Conservation (phyloP, 1,139 yeast species). For the Magnusiomyces starmeri region DNA sequence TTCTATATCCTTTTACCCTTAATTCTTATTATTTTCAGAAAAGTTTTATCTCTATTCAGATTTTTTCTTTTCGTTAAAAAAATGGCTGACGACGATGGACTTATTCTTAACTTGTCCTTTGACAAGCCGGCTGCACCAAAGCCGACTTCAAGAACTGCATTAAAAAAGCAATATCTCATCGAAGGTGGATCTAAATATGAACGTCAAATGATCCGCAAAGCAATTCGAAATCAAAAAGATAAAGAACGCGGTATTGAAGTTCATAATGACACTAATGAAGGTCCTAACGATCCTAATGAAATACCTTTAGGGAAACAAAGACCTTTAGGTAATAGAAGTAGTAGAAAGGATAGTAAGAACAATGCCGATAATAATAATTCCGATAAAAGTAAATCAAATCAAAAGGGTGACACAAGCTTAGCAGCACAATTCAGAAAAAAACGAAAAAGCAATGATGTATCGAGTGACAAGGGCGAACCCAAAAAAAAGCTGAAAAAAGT, state of each 20-base stretch:
- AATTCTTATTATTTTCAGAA: too few species aligned
- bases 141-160: not conserved
- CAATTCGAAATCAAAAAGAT: slow-evolving; percentile 13
- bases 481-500: slow-evolving; percentile 15
- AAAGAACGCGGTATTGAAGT: slow-evolving; percentile 13
- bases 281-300: slow-evolving; percentile 1
- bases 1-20: not conserved
- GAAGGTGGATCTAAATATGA: slow-evolving; percentile 16
- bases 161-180: slow-evolving; percentile 12
- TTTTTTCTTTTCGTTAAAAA: too few species aligned
- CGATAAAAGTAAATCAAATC: not conserved
- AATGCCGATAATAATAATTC: slow-evolving; percentile 11
- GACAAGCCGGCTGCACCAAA: slow-evolving; percentile 12
- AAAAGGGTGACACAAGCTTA: slow-evolving; percentile 8
- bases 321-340: not conserved
- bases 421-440: slow-evolving; percentile 13
- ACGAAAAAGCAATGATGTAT: slow-evolving; percentile 9
- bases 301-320: slow-evolving; percentile 2
- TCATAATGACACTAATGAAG: slow-evolving; percentile 8
- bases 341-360: not conserved
- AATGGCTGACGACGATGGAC: slow-evolving; percentile 15
- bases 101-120: slow-evolving; percentile 16
- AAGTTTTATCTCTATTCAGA: too few species aligned
- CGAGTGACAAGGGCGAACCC: not conserved
- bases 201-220: slow-evolving; percentile 15